Evolutionary conservation across 179 eudicot species (phyloP), one percentile per base, ranked within the genome.

Genomic region (Sideroxylon spinosum): DNA sequence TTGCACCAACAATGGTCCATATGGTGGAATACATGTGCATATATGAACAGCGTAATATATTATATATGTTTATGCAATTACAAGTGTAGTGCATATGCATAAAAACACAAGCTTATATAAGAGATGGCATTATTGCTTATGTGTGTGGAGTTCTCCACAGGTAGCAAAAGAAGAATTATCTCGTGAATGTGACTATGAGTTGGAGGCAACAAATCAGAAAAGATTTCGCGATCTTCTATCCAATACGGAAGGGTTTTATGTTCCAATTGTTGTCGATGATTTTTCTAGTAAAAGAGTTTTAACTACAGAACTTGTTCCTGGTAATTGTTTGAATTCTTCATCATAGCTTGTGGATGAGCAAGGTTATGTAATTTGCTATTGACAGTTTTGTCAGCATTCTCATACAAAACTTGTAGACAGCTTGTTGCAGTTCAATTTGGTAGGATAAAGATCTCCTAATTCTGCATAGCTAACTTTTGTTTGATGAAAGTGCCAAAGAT

Each of bases 81-180:
- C 37, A 25, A 2, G 10, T 29, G 23, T 67, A 6, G 22, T 14
- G 7, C 28, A 14, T 16, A 37, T 67, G 19, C 12, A 12, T 23
- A 7, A 22, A 49, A 9, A 20, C 20, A 56, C 22, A 72, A 26
- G 48, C 63, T 53, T 72, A 9, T 20, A 62, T 16, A 52, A 25
- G 46, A 16, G 7, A 55, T 52, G 48, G 9, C 60, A 2, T 73
- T 73, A 64, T n/a, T 73, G 76, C 76, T 49, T 48, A 19, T 68
- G 17, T 28, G 66, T 67, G 68, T 57, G 65, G 59, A 76, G 55
- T 26, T 72, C 72, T 83, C 76, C 68, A 48, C 85, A 94, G 98
- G 99, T 95, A 63, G 99, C 99, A 29, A 95, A 94, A 84, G 97
- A 95, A 84, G 99, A 95, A 84, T 80, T 95, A 83, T 85, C 99